phyloP scores from a whole-genome alignment of 192 early-diverging fungal species.

The Coemansia sp. region DNA sequence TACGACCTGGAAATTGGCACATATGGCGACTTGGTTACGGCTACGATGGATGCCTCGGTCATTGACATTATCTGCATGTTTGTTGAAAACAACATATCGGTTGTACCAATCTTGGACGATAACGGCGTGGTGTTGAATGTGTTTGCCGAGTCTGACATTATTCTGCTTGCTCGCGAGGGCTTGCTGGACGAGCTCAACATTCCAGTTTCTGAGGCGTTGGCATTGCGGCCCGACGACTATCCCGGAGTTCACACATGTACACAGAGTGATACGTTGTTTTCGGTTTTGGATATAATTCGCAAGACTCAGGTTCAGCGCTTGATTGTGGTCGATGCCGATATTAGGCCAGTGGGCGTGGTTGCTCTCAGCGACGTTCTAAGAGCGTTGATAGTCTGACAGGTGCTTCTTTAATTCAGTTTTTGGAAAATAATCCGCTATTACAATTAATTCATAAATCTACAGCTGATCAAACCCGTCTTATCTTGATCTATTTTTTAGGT shows the following conservation, averaged over 20 bases:
- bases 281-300: slow-evolving; percentile 86
- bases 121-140: slow-evolving; percentile 85
- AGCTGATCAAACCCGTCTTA: background rate
- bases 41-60: slow-evolving; percentile 74
- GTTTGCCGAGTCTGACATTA: slow-evolving; percentile 95
- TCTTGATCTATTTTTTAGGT: background rate
- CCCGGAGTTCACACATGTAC: slow-evolving; percentile 93
- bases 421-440: background rate
- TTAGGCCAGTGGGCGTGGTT: slow-evolving; percentile 78
- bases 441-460: background rate
- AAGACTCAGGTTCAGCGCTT: slow-evolving; percentile 84
- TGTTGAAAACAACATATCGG: slow-evolving; percentile 85
- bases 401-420: background rate
- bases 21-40: slow-evolving; percentile 78
- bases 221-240: slow-evolving; percentile 84
- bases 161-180: slow-evolving; percentile 67
- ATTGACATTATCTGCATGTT: slow-evolving; percentile 91
- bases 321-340: slow-evolving; percentile 84
- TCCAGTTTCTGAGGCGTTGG: slow-evolving; percentile 82
- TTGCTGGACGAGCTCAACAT: slow-evolving; percentile 72
- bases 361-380: slow-evolving; percentile 80
- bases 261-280: slow-evolving; percentile 79
- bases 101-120: slow-evolving; percentile 92
- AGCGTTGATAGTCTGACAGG: slow-evolving; percentile 42
- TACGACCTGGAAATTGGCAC: slow-evolving; percentile 85